Base-by-base conservation (phyloP, 169 alveolate species). In the Plasmodium ovale region DNA sequence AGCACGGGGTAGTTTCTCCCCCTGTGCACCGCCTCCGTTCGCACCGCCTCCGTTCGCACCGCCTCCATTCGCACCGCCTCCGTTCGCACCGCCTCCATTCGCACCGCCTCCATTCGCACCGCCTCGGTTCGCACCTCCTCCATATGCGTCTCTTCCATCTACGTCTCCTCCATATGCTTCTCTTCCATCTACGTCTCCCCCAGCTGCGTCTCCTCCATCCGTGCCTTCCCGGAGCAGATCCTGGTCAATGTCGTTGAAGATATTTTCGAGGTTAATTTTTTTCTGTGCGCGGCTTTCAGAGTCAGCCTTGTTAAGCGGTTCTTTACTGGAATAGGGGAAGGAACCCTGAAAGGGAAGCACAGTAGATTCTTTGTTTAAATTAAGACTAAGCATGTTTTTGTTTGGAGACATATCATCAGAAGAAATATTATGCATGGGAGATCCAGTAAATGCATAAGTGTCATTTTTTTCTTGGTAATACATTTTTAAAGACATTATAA, bases 401-500 rank as follows among this genome's bases (percentile, higher is more conserved):
- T 51, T 64, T 7, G 47, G 82, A 1, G 62, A 49, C 0, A 65
- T 16, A 1, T 58, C 91, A 42, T 85, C 77, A 1, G 72, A 56
- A 9, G 87, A 39, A 9, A 65, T 67, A 35, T 56, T 84, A 39
- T 68, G 27, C 68, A 68, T 69, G 19, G 91, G 87, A 0, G 91
- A 39, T 9, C 73, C 87, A 0, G 91, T 85, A 71, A 85, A 85
- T 31, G 73, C 91, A 68, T 54, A 69, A 0, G 85, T 69, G 25
- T 85, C 91, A 47, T 85, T 69, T 42, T 85, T 85, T 47, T 85
- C 91, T 53, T 69, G 82, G 35, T 69, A 54, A 35, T 82, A 77
- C 56, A 87, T 72, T 49, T 79, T 85, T 70, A 94, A 72, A n/a
- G 96, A 89, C 88, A 90, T 94, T 27, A 92, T 88, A 12, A 94